Evolutionary conservation across 1,284 basidiomycete genomes (phyloP).

Genomic region (Tilletiopsis washingtonensis): DNA sequence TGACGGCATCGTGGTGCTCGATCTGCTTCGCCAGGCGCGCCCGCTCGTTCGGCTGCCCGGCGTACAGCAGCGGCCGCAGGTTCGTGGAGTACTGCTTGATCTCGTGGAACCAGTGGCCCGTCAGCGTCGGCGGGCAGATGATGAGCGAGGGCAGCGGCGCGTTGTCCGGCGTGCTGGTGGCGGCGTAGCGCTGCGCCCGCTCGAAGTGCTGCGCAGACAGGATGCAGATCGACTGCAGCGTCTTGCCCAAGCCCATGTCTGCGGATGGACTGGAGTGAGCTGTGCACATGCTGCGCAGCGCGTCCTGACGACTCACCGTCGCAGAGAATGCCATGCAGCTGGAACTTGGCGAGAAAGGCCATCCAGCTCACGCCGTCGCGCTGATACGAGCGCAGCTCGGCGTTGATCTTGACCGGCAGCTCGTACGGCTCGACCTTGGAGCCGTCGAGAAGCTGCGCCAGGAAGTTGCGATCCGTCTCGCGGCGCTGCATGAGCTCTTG

Average conservation of each 20-base stretch:
- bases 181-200: conserved; percentile 62
- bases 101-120: conserved; percentile 98
- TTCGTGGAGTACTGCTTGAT: conserved; percentile 85
- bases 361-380: conserved; percentile 98
- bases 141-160: conserved; percentile 88
- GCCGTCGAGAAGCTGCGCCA: conserved; percentile 74
- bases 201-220: conserved; percentile 89
- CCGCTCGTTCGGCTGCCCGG: conserved; percentile 82
- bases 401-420: conserved; percentile 81
- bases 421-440: conserved; percentile 80
- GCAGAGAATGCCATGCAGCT: conserved; percentile 94
- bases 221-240: conserved; percentile 95
- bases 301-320: no score
- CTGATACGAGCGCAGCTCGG: conserved; percentile 92
- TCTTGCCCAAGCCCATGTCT: conserved; percentile 99
- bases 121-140: conserved; percentile 87
- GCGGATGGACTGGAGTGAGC: no score
- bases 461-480: conserved; percentile 80
- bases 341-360: conserved; percentile 75
- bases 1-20: conserved; percentile 64
- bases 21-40: conserved; percentile 49
- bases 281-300: no score
- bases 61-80: conserved; percentile 77
- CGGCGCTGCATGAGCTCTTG: conserved; percentile 67
- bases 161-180: conserved; percentile 66